Evolutionary conservation across 257 asterid species (phyloP).

Genomic region (Lavandula angustifolia): DNA sequence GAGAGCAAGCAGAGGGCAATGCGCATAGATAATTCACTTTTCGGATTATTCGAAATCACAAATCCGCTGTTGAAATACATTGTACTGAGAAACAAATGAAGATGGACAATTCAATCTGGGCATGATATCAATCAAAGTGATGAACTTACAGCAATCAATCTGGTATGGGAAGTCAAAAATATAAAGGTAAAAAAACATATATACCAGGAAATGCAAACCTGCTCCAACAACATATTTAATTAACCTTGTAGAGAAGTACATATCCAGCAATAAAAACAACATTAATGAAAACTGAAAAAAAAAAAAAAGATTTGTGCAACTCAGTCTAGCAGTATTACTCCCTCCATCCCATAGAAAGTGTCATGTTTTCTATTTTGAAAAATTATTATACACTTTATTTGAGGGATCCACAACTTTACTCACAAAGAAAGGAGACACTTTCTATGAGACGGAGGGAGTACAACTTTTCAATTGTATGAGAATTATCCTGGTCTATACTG

Average conservation of each 20-base stretch:
- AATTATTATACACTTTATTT: too few relatives aligned
- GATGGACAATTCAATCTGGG: not conserved
- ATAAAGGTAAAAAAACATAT: slow-evolving; percentile 13
- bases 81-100: not conserved
- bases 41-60: not conserved
- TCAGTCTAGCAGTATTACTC: not conserved
- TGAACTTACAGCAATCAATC: not conserved
- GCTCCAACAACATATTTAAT: slow-evolving; percentile 6
- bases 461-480: not conserved
- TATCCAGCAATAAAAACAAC: not conserved
- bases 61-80: not conserved
- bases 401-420: too few relatives aligned
- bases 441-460: too few relatives aligned
- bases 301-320: not conserved
- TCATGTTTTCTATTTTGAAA: too few relatives aligned
- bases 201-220: slow-evolving; percentile 4
- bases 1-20: slow-evolving; percentile 18
- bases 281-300: not conserved
- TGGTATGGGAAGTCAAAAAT: not conserved
- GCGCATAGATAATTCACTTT: not conserved
- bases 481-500: not conserved
- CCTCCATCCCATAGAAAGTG: too few relatives aligned
- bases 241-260: not conserved
- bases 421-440: too few relatives aligned
- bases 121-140: not conserved